Conservation (phyloP, 192 early-diverging fungal genomes). For the Piromyces finnis region DNA sequence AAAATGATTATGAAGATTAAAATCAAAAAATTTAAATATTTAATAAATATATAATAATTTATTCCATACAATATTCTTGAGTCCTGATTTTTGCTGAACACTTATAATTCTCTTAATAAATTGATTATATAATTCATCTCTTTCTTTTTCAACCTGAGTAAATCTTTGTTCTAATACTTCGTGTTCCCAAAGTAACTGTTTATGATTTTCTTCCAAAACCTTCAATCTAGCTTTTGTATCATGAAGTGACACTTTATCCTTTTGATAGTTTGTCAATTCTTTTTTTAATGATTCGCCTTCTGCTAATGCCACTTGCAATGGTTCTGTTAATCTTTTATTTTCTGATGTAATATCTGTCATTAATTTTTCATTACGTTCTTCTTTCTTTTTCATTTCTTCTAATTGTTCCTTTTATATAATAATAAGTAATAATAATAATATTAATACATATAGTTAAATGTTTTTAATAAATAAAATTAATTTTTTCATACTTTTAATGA, state of each 20-base stretch:
- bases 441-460: too few species aligned
- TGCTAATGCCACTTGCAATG: slow-evolving; percentile 37
- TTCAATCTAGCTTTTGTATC: slow-evolving; percentile 37
- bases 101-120: slow-evolving; percentile 42
- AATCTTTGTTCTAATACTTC: slow-evolving; percentile 46
- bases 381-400: slow-evolving; percentile 53
- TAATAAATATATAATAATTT: not conserved
- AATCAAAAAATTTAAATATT: too few species aligned
- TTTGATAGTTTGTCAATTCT: slow-evolving; percentile 37
- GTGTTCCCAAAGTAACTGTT: slow-evolving; percentile 38
- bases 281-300: slow-evolving; percentile 35
- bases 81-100: slow-evolving; percentile 48
- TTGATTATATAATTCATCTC: slow-evolving; percentile 40
- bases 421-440: not conserved
- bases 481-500: slow-evolving; percentile 28
- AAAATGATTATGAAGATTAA: too few species aligned
- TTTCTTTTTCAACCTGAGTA: slow-evolving; percentile 36
- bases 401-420: slow-evolving; percentile 38
- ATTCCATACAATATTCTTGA: slow-evolving; percentile 33
- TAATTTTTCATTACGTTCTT: slow-evolving; percentile 46
- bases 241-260: slow-evolving; percentile 41
- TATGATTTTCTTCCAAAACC: slow-evolving; percentile 40
- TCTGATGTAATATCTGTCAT: slow-evolving; percentile 45
- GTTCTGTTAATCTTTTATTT: slow-evolving; percentile 46
- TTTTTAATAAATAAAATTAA: too few species aligned